phyloP scores from a whole-genome alignment of 371 early-diverging fungal genomes.

The Mycotypha africana region DNA sequence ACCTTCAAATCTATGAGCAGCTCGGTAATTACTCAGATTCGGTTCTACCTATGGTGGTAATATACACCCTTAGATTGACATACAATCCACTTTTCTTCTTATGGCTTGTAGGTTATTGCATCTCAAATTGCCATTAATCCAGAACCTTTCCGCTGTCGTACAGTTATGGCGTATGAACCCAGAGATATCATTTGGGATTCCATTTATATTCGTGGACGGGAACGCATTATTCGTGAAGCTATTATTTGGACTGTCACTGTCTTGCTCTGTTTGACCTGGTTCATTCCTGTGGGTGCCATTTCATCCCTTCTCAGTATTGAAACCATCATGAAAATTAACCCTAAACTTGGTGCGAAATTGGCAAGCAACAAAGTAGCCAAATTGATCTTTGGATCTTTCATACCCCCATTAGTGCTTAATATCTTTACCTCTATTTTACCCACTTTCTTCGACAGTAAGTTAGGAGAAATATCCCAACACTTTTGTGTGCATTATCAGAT shows the following conservation, averaged over 20 bases:
- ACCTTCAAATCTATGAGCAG: conserved; percentile 38
- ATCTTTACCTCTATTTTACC: conserved; percentile 58
- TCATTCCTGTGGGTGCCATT: conserved; percentile 40
- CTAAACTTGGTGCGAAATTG: conserved; percentile 8
- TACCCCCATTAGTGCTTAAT: conserved; percentile 49
- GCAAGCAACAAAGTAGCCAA: conserved; percentile 23
- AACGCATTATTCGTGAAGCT: conserved; percentile 35
- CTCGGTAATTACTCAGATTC: conserved; percentile 20
- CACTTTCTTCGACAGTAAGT: conserved; percentile 45
- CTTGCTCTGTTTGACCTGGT: conserved; percentile 36
- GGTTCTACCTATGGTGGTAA: background rate
- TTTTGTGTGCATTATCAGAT: too few species aligned
- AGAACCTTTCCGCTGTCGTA: conserved; percentile 65
- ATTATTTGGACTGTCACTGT: conserved; percentile 38
- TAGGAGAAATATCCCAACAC: too few species aligned
- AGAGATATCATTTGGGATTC: conserved; percentile 68
- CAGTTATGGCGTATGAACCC: conserved; percentile 66
- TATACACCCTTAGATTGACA: background rate
- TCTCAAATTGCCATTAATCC: conserved; percentile 54
- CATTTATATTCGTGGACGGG: conserved; percentile 45
- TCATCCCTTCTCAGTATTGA: conserved; percentile 45
- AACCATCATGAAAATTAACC: conserved; percentile 20
- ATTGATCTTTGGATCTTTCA: conserved; percentile 39
- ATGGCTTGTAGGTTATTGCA: conserved; percentile 49
- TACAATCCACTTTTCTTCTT: too few species aligned